Percentiles rank a stretch among this genome's conserved stretches.
Conservation (phyloP, 208 protist species). For the Herpetomonas samuelpessoai region DNA sequence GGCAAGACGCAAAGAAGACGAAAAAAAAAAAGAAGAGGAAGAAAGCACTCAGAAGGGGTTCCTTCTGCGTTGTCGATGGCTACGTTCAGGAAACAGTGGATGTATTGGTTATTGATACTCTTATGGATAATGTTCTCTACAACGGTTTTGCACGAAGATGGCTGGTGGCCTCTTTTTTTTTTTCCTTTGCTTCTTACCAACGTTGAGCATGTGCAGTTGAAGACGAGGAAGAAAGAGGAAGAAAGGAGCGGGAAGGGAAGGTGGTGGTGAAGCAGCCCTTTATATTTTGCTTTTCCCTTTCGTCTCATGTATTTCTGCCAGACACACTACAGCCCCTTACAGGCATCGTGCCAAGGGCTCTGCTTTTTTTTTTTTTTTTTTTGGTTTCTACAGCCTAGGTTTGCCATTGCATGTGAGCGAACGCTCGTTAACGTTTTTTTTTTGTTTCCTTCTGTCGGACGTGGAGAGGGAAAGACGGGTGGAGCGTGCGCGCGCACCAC, state of each 20-base stretch:
- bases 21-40: slow-evolving; percentile 7
- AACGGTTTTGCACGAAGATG: slow-evolving; percentile 2
- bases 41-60: neutral
- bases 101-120: neutral
- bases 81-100: neutral
- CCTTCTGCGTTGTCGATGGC: neutral
- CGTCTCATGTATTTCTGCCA: neutral
- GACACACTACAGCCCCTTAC: neutral
- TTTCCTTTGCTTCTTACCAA: too few species aligned
- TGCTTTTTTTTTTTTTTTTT: too few species aligned
- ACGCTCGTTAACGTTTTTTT: too few species aligned
- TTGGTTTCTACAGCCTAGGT: too few species aligned
- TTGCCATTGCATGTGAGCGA: too few species aligned
- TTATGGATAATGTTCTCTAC: neutral
- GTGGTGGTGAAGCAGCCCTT: neutral
- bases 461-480: too few species aligned
- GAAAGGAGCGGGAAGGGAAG: slow-evolving; percentile 4
- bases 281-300: too few species aligned
- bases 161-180: slow-evolving; percentile 3
- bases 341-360: too few species aligned
- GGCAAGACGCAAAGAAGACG: neutral
- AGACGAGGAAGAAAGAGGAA: slow-evolving; percentile 14
- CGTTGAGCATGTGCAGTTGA: slow-evolving; percentile 1
- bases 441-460: too few species aligned
- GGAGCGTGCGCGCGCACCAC: too few species aligned